Evolutionary conservation across 805 yeast genomes (phyloP).

Genomic region (Sugiyamaella boreocaroliniensis): DNA sequence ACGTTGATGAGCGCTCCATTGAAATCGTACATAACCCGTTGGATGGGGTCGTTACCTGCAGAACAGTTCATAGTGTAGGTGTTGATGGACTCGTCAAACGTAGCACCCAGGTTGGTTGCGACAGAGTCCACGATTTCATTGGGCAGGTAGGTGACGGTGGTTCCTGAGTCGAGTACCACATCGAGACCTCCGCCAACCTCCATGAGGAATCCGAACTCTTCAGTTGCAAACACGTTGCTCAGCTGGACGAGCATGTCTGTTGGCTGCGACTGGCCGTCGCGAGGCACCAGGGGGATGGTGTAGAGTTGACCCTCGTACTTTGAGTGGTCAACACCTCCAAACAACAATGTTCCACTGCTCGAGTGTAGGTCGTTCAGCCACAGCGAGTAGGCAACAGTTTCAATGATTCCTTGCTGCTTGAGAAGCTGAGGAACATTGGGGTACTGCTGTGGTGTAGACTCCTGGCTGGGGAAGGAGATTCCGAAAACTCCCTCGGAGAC

Average conservation of each 20-base stretch:
- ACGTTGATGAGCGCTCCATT: constrained; percentile 24
- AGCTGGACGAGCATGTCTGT: constrained; percentile 14
- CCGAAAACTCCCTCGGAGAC: constrained; percentile 51
- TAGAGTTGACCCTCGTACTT: constrained; percentile 35
- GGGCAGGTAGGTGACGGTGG: constrained; percentile 48
- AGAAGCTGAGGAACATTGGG: constrained; percentile 30
- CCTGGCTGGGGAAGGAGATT: constrained; percentile 30
- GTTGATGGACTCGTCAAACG: constrained; percentile 1
- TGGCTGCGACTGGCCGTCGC: constrained; percentile 5
- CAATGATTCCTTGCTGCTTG: constrained; percentile 37
- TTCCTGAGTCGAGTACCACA: constrained; percentile 48
- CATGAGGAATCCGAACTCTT: background rate
- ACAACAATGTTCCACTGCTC: constrained; percentile 33
- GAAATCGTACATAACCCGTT: constrained; percentile 17
- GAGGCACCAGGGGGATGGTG: constrained; percentile 9
- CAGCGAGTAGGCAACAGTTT: constrained; percentile 39
- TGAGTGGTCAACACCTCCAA: constrained; percentile 41
- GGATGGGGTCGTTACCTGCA: background rate
- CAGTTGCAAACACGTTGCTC: background rate
- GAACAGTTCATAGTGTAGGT: constrained; percentile 8
- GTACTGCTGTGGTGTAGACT: constrained; percentile 30
- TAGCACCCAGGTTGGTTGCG: constrained; percentile 6
- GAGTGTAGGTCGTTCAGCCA: constrained; percentile 36
- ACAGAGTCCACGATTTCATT: constrained; percentile 20
- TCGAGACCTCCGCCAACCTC: background rate